phyloP scores from a whole-genome alignment of 371 early-diverging fungal genomes.

The Apophysomyces elegans region DNA sequence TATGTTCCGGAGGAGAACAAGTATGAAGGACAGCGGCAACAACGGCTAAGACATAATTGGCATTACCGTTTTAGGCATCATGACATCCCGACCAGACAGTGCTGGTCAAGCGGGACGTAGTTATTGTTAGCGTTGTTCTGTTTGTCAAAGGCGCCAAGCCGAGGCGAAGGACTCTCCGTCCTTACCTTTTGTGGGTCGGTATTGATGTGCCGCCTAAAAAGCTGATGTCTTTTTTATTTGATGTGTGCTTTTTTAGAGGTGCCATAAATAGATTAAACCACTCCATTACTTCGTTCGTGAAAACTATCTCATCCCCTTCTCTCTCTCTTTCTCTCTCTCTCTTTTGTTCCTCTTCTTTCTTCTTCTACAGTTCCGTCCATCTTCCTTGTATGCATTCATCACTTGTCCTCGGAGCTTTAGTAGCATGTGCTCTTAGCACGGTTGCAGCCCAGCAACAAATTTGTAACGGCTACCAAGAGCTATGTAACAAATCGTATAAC shows the following conservation, averaged over 20 bases:
- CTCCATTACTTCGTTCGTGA: neutral
- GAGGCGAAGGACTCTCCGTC: neutral
- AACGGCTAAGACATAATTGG: neutral
- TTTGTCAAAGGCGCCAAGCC: neutral
- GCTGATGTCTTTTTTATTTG: neutral
- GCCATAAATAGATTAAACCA: neutral
- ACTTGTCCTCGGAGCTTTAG: conserved; percentile 1
- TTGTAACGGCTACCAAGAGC: conserved; percentile 75
- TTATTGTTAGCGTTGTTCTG: neutral
- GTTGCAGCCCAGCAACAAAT: conserved; percentile 30
- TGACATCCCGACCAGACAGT: neutral
- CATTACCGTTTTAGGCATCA: neutral
- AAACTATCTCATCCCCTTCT: neutral
- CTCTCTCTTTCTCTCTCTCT: neutral
- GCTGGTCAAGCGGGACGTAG: neutral
- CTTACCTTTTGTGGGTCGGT: conserved; percentile 3
- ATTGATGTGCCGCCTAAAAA: conserved; percentile 1
- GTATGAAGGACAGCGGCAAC: neutral
- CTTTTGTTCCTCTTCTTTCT: neutral
- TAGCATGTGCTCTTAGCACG: neutral
- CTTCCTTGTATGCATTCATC: neutral
- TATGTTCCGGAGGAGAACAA: neutral
- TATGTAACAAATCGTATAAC: conserved; percentile 65
- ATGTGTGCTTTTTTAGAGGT: neutral
- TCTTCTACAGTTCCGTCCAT: neutral